Evolutionary conservation across 352 stramenopile species (phyloP).

Genomic region (Phytopythium ostracodes): DNA sequence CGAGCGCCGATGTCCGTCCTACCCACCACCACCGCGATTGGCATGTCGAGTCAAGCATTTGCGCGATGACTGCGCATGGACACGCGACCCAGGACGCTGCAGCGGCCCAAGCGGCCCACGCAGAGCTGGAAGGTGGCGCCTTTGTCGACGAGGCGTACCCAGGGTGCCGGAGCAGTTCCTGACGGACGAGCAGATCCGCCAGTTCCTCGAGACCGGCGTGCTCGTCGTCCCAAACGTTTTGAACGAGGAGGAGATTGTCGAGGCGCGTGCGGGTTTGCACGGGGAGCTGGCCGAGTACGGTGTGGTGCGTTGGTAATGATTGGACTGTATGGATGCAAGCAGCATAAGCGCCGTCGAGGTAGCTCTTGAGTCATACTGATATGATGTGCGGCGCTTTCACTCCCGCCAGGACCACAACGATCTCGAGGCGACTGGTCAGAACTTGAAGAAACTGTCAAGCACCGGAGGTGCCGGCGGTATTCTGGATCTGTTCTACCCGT

Average conservation of each 20-base stretch:
- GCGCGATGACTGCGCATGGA: conserved; percentile 14
- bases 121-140: conserved; percentile 14
- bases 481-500: conserved; percentile 87
- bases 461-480: conserved; percentile 86
- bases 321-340: neutral
- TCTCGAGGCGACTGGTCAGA: conserved; percentile 51
- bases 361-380: neutral
- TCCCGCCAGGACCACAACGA: conserved; percentile 46
- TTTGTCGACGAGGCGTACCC: conserved; percentile 14
- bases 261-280: conserved; percentile 54
- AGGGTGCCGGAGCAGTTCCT: conserved; percentile 24
- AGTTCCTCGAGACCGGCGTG: conserved; percentile 63
- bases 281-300: conserved; percentile 60
- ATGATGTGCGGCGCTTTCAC: conserved; percentile 8
- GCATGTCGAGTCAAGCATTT: neutral
- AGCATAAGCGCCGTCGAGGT: neutral
- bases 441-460: conserved; percentile 81
- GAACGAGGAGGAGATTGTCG: conserved; percentile 44
- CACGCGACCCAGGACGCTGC: conserved; percentile 1
- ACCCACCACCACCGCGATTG: too few species aligned
- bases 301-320: conserved; percentile 36
- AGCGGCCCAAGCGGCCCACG: too few species aligned
- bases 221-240: conserved; percentile 77
- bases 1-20: too few species aligned
- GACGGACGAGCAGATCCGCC: conserved; percentile 48